These are phyloP conservation scores for Coniochaeta sp. DNA, from an alignment of 2,329 filamentous ascomycete species.

Conservation along the genomic window DNA sequence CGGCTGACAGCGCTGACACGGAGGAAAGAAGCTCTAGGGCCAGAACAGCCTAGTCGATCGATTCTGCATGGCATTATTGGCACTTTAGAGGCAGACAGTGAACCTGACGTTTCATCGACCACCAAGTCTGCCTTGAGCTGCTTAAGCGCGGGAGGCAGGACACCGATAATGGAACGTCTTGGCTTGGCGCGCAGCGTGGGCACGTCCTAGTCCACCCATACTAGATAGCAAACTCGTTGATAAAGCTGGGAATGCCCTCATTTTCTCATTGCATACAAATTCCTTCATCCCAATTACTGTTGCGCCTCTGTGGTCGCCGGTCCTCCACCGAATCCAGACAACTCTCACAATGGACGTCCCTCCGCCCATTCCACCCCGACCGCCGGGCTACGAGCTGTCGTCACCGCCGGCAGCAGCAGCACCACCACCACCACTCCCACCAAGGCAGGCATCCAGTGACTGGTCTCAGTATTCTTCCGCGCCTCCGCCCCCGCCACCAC, in stretches of 20 bases:
- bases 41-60: background rate
- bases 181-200: background rate
- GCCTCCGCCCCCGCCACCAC: background rate
- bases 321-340: background rate
- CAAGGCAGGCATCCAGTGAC: background rate
- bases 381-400: background rate
- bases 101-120: background rate
- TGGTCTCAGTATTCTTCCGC: background rate
- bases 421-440: background rate
- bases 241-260: background rate
- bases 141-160: background rate
- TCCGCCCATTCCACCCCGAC: background rate
- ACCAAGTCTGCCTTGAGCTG: background rate
- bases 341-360: background rate
- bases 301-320: background rate
- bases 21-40: background rate
- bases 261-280: background rate
- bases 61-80: background rate
- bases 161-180: background rate
- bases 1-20: too few species aligned
- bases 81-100: background rate
- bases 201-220: background rate
- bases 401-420: background rate
- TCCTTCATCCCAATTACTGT: background rate
- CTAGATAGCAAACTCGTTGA: background rate